phyloP scores from a whole-genome alignment of 2,329 filamentous ascomycete genomes.

The Penicillium rolfsii region DNA sequence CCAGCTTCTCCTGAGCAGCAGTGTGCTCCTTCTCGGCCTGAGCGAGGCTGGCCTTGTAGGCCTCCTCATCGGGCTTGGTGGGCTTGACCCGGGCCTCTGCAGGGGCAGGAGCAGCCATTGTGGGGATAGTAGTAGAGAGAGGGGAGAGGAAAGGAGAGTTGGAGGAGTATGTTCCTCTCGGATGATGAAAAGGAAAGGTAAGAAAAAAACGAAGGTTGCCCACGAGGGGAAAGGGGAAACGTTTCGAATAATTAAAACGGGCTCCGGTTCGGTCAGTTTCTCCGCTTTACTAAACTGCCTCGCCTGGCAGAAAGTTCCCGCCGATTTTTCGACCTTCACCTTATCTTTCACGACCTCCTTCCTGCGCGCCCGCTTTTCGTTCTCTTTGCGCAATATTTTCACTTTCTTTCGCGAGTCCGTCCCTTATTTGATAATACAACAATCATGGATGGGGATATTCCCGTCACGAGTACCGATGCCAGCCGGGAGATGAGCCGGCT shows the following conservation, averaged over 20 bases:
- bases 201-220: constrained; percentile 14
- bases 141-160: constrained; percentile 18
- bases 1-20: constrained; percentile 71
- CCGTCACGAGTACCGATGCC: constrained; percentile 37
- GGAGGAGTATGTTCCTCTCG: constrained; percentile 14
- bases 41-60: constrained; percentile 76
- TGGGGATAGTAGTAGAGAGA: constrained; percentile 18
- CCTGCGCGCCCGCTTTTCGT: constrained; percentile 11
- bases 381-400: constrained; percentile 6
- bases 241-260: constrained; percentile 27
- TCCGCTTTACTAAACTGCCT: constrained; percentile 29
- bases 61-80: constrained; percentile 82
- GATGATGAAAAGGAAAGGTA: constrained; percentile 12
- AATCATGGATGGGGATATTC: constrained; percentile 46
- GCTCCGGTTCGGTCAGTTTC: constrained; percentile 31
- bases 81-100: constrained; percentile 62
- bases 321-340: constrained; percentile 31
- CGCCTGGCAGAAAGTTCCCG: constrained; percentile 33
- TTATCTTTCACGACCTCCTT: constrained; percentile 21
- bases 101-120: constrained; percentile 44
- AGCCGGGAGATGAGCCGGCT: constrained; percentile 63
- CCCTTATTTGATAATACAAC: constrained; percentile 7
- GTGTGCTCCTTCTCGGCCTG: constrained; percentile 86
- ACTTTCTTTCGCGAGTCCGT: background rate
- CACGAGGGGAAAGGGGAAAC: constrained; percentile 29